Conservation (phyloP, 345 rosid species). For the Clausena lansium region DNA sequence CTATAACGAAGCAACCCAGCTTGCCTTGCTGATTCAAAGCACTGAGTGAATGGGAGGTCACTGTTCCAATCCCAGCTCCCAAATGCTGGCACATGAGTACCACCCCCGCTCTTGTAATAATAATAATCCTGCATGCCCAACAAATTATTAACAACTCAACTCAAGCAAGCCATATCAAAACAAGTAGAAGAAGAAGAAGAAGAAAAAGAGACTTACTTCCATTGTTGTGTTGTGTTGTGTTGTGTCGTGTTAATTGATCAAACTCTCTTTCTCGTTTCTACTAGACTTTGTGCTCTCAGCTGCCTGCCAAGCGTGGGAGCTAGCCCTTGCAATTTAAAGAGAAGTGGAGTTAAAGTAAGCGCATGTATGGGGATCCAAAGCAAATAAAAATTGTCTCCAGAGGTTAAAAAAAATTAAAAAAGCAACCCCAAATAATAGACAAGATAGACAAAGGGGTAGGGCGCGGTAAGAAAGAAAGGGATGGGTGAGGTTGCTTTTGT, state of each 20-base stretch:
- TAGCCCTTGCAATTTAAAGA: slow-evolving; percentile 18
- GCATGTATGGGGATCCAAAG: slow-evolving; percentile 20
- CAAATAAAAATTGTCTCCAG: neutral
- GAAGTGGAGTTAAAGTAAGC: slow-evolving; percentile 6
- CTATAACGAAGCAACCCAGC: slow-evolving; percentile 70
- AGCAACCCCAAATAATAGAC: neutral
- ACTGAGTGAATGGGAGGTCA: slow-evolving; percentile 81
- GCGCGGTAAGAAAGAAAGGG: slow-evolving; percentile 12
- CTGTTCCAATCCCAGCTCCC: slow-evolving; percentile 99
- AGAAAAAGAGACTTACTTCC: slow-evolving; percentile 11
- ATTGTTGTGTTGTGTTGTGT: neutral
- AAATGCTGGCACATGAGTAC: slow-evolving; percentile 75
- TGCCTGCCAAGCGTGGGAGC: slow-evolving; percentile 2
- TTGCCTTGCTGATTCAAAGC: slow-evolving; percentile 79
- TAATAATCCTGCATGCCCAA: slow-evolving; percentile 28
- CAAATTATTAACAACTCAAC: neutral
- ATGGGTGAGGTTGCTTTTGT: slow-evolving; percentile 29
- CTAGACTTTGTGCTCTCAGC: neutral
- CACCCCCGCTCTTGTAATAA: slow-evolving; percentile 30
- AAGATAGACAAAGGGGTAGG: slow-evolving; percentile 37
- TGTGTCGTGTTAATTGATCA: neutral
- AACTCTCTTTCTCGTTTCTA: neutral
- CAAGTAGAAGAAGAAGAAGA: neutral
- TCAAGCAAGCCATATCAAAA: neutral
- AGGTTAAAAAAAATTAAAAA: slow-evolving; percentile 15